Evolutionary conservation across 768 basidiomycete species (phyloP).

Genomic region (Saitozyma podzolica): DNA sequence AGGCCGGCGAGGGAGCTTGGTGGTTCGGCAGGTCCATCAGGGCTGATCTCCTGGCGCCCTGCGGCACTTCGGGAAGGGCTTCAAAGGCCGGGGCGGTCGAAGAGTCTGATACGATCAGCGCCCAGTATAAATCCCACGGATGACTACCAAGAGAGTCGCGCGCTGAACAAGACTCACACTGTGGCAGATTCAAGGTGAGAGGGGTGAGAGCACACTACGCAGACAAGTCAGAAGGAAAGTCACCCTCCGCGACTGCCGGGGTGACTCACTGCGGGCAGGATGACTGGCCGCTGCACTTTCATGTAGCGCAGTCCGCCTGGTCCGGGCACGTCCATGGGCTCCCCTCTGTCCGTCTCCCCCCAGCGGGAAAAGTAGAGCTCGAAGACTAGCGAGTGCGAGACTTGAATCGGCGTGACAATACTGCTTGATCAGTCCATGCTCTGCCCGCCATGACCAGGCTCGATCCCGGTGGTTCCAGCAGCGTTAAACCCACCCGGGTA

Average conservation of each 20-base stretch:
- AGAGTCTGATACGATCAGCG: too few species aligned
- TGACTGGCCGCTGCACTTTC: constrained; percentile 24
- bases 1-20: too few species aligned
- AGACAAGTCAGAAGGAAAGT: too few species aligned
- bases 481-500: constrained; percentile 29
- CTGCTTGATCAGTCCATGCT: not conserved
- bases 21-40: too few species aligned
- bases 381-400: constrained; percentile 25
- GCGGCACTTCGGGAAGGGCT: too few species aligned
- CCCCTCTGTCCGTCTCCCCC: constrained; percentile 28
- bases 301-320: constrained; percentile 33
- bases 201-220: constrained; percentile 18
- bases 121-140: too few species aligned
- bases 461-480: not conserved
- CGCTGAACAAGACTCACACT: too few species aligned
- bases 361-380: constrained; percentile 42
- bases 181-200: not conserved
- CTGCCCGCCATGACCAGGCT: too few species aligned
- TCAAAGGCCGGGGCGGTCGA: too few species aligned
- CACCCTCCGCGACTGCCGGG: too few species aligned
- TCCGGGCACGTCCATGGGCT: constrained; percentile 11
- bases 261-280: constrained; percentile 35
- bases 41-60: too few species aligned
- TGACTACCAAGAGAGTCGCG: too few species aligned
- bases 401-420: constrained; percentile 18